A percentile compares a stretch with the other conserved stretches of the same genome.
These are phyloP conservation scores for Microdochium paspali DNA, from an alignment of 2,329 filamentous ascomycete genomes.

Conservation along the genomic window DNA sequence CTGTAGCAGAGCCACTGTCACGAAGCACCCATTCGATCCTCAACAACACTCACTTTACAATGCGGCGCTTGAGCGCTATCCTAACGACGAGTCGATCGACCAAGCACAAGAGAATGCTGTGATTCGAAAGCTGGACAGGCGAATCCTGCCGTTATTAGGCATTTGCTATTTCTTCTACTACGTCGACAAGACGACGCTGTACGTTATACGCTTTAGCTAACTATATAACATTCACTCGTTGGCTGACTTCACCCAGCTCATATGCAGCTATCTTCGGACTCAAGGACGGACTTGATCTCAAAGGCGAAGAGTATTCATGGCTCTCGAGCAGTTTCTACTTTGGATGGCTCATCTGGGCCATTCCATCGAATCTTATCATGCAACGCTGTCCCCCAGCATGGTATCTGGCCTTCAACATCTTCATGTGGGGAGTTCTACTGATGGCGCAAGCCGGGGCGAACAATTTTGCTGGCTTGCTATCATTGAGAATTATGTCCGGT, in stretches of 20 bases:
- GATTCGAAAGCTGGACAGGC: slow-evolving; percentile 2
- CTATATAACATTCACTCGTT: background rate
- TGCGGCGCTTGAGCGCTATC: background rate
- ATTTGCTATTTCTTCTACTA: slow-evolving; percentile 8
- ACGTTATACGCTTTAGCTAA: slow-evolving; percentile 19
- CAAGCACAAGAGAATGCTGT: slow-evolving; percentile 1
- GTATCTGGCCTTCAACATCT: slow-evolving; percentile 36
- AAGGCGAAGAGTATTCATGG: slow-evolving; percentile 50
- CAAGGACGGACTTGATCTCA: slow-evolving; percentile 43
- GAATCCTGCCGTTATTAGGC: slow-evolving; percentile 4
- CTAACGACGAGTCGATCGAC: slow-evolving; percentile 3
- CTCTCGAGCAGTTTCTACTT: slow-evolving; percentile 44
- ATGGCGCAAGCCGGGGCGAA: slow-evolving; percentile 42
- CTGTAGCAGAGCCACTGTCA: too few relatives aligned
- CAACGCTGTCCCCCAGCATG: slow-evolving; percentile 21
- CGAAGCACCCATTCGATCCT: background rate
- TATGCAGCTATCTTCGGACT: slow-evolving; percentile 57
- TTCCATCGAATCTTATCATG: slow-evolving; percentile 20
- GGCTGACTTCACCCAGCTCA: background rate
- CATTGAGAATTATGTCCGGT: slow-evolving; percentile 44
- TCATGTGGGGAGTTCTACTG: slow-evolving; percentile 40
- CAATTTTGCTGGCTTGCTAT: slow-evolving; percentile 45
- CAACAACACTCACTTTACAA: background rate
- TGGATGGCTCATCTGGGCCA: slow-evolving; percentile 24
- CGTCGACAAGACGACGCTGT: slow-evolving; percentile 40